phyloP scores from a whole-genome alignment of 495 filamentous ascomycete genomes.

The Podospora anserina region DNA sequence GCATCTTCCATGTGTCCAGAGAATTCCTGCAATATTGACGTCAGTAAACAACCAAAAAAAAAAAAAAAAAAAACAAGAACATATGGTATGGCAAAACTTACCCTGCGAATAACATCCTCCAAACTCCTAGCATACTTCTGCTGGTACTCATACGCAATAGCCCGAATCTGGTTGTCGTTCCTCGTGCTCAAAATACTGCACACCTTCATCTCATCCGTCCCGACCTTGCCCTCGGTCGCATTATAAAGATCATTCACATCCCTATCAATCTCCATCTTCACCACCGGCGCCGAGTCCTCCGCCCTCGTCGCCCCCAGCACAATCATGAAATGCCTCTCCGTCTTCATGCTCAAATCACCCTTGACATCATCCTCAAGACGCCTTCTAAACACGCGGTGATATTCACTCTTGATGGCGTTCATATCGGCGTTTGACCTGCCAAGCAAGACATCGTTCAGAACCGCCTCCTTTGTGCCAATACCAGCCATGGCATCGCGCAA shows the following conservation, averaged over 20 bases:
- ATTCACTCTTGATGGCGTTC: slow-evolving; percentile 71
- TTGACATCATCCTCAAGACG: slow-evolving; percentile 66
- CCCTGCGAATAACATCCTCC: slow-evolving; percentile 66
- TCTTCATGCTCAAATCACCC: slow-evolving; percentile 79
- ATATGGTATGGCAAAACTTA: slow-evolving; percentile 27
- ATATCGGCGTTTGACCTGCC: slow-evolving; percentile 82
- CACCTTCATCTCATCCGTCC: slow-evolving; percentile 73
- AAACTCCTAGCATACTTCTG: slow-evolving; percentile 62
- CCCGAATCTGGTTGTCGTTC: slow-evolving; percentile 75
- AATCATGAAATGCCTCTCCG: slow-evolving; percentile 73
- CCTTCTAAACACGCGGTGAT: slow-evolving; percentile 58
- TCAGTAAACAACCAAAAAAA: slow-evolving; percentile 10
- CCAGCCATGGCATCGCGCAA: slow-evolving; percentile 68
- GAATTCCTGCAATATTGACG: slow-evolving; percentile 55
- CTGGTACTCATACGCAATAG: slow-evolving; percentile 69
- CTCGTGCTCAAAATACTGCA: slow-evolving; percentile 69
- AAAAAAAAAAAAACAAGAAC: slow-evolving; percentile 5
- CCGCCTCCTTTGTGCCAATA: slow-evolving; percentile 76
- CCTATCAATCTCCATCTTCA: slow-evolving; percentile 64
- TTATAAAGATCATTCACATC: slow-evolving; percentile 70
- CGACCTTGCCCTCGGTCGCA: slow-evolving; percentile 65
- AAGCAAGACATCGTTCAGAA: slow-evolving; percentile 83
- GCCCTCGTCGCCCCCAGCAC: slow-evolving; percentile 66
- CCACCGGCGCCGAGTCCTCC: slow-evolving; percentile 71
- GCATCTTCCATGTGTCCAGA: slow-evolving; percentile 89